Conservation (phyloP, 345 rosid species). For the Citrus australasica region DNA sequence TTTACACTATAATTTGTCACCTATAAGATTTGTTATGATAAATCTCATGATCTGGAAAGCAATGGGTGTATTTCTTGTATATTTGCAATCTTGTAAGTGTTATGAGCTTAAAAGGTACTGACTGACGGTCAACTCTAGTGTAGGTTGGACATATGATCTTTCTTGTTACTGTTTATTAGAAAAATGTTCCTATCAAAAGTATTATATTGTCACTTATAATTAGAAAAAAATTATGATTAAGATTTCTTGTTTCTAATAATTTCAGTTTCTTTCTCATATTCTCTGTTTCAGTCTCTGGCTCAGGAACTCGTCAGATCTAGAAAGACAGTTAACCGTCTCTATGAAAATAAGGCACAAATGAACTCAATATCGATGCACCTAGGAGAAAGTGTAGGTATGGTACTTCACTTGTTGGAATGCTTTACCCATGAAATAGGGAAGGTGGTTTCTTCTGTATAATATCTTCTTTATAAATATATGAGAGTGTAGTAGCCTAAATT, state of each 20-base stretch:
- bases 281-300: slow-evolving; percentile 68
- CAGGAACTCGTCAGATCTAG: slow-evolving; percentile 77
- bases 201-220: not conserved
- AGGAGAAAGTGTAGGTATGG: slow-evolving; percentile 89
- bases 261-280: not conserved
- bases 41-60: not conserved
- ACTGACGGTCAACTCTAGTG: not conserved
- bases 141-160: not conserved
- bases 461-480: not conserved
- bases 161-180: not conserved
- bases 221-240: not conserved
- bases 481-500: not conserved
- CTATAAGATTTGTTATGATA: not conserved
- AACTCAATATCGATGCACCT: slow-evolving; percentile 97
- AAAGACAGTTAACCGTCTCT: slow-evolving; percentile 73
- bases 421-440: not conserved
- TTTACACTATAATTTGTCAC: not conserved
- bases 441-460: not conserved
- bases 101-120: not conserved
- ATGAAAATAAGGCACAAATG: slow-evolving; percentile 91
- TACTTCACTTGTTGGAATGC: slow-evolving; percentile 8
- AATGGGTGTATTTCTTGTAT: not conserved
- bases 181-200: not conserved
- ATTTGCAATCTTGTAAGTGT: not conserved
- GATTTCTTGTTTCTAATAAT: slow-evolving; percentile 10